Evolutionary conservation across 2,329 filamentous ascomycete species (phyloP), one percentile per base, ranked within the genome.

Genomic region (Fonsecaea pugnacius): DNA sequence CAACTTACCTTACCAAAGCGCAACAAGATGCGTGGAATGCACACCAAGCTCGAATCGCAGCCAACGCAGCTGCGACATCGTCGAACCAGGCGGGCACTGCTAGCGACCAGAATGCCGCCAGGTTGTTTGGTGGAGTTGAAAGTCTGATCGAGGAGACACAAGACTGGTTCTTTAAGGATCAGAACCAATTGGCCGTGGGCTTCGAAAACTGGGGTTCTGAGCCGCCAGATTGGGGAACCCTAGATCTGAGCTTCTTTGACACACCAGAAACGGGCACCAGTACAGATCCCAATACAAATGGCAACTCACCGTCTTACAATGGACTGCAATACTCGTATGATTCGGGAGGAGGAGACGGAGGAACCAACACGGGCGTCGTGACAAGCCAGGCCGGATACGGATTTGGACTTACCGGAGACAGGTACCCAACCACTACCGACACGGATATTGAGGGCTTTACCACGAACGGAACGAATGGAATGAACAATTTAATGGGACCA

Each of bases 111-210:
- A 82, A 76, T 27, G 78, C 81, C 0, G 80, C 79, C 9, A 80
- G 82, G 10, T 78, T 86, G 58, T 88, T 89, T 65, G 85, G 85
- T 27, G 83, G 83, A 8, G 79, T 87, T 1, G 85, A 88, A 38
- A 83, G 84, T 51, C 75, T 89, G 4, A 80, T 89, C 3, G 82
- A 85, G 52, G 86, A 89, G 56, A 85, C 84, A 54, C 85, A 88
- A 65, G 84, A 89, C 69, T 87, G 84, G 85, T 88, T 86, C 80
- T 80, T 87, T 60, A 78, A 82, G 38, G 87, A 90, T 70, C 86
- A 89, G 70, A 82, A 79, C 18, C 83, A 84, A 56, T 75, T 89
- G 3, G 86, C 84, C 0, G 74, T 83, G 3, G 87, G 87, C 1
- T 85, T 89, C 67, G 87, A 84, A 30, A 87, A 87, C 60, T 90